phyloP scores from a whole-genome alignment of 106 monocot genomes.

The Apostasia ramifera region DNA sequence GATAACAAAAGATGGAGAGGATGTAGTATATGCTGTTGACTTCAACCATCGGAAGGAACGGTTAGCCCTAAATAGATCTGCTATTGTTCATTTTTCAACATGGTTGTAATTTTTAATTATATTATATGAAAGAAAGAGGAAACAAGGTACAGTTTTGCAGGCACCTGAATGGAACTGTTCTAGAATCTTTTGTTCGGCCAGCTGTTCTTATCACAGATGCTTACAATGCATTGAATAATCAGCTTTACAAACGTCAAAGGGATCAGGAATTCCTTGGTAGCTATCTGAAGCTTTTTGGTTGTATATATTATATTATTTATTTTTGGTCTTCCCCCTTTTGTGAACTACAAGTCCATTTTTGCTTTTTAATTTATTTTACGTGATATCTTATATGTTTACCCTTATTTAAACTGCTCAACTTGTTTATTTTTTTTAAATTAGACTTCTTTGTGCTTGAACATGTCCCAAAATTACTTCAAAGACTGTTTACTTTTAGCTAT shows the following conservation, averaged over 20 bases:
- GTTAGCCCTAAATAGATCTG: conserved; percentile 14
- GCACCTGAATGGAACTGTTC: conserved; percentile 95
- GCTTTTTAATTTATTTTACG: background rate
- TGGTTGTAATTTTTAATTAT: background rate
- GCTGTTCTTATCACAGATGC: conserved; percentile 99
- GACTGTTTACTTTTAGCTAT: no score
- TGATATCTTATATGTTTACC: background rate
- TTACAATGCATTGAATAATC: conserved; percentile 93
- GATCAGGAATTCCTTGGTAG: conserved; percentile 94
- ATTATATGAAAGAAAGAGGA: background rate
- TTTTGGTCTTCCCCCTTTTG: background rate
- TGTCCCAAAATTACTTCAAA: no score
- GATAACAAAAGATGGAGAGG: conserved; percentile 99
- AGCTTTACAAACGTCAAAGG: conserved; percentile 74
- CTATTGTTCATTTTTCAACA: background rate
- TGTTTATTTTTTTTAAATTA: no score
- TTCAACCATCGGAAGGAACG: conserved; percentile 98
- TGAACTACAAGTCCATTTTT: background rate
- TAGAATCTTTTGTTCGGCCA: conserved; percentile 95
- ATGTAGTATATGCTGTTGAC: conserved; percentile 99
- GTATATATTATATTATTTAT: background rate
- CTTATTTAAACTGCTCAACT: background rate
- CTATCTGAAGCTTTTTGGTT: background rate
- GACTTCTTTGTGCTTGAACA: no score
- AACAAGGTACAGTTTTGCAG: conserved; percentile 33